Evolutionary conservation across 2,329 filamentous ascomycete genomes (phyloP).

Genomic region (Daldinia sp.): DNA sequence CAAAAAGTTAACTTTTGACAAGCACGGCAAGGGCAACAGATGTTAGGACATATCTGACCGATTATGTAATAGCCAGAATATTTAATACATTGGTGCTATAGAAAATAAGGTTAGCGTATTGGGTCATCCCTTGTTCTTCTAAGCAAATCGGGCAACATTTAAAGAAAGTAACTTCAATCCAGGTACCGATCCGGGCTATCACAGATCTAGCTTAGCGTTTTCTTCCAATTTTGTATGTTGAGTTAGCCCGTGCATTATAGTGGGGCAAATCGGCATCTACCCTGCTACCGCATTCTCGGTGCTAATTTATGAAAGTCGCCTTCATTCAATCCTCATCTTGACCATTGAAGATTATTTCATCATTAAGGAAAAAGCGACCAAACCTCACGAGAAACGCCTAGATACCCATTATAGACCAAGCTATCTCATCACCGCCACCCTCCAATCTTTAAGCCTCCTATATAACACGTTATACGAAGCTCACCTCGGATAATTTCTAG

Average conservation of each 20-base stretch:
- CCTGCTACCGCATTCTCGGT: conserved; percentile 21
- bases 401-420: neutral
- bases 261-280: conserved; percentile 25
- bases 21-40: neutral
- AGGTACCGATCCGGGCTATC: conserved; percentile 24
- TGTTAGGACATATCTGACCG: neutral
- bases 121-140: neutral
- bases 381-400: neutral
- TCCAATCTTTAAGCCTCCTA: neutral
- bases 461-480: conserved; percentile 7
- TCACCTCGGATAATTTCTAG: conserved; percentile 6
- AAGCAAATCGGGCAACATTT: neutral
- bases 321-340: conserved; percentile 35
- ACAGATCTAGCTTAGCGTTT: conserved; percentile 20
- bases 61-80: neutral
- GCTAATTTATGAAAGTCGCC: conserved; percentile 29
- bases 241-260: conserved; percentile 23
- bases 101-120: conserved; percentile 1
- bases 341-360: conserved; percentile 18
- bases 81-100: neutral
- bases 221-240: conserved; percentile 23
- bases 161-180: conserved; percentile 7
- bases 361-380: neutral
- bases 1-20: conserved; percentile 25
- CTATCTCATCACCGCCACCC: neutral